Evolutionary conservation across 1,284 basidiomycete species (phyloP), one percentile per base, ranked within the genome.

Genomic region (Hypsizygus ulmarius): DNA sequence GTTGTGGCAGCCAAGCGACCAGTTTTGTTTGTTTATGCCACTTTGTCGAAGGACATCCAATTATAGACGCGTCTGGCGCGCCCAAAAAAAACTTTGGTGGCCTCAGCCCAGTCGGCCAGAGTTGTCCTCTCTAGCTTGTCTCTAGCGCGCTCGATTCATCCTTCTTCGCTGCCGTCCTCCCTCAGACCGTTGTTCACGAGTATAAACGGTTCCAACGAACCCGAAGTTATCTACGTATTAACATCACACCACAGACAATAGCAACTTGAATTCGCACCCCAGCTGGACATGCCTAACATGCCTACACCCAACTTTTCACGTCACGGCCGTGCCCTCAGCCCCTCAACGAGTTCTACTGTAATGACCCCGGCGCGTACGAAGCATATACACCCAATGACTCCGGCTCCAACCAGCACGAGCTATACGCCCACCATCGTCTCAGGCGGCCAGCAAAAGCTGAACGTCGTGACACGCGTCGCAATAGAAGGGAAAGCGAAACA

Each of bases 401-500:
- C 54, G 27, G 44, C 52, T 19, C 46, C 49, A 35, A 56, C 58
- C 8, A 58, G 45, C 37, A 64, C 59, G 35, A 65, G 60, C 45
- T 69, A 71, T 47, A 56, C 70, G 6, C 66, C 71, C n/a, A 74
- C 73, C 6, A 45, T 72, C n/a, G 69, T 64, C 0, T 61, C 69
- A 18, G 59, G 55, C 36, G 63, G 65, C 5, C 65, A 70, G 43
- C 68, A 72, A 44, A 82, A 76, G 57, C 58, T 81, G 43, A 87
- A 87, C 59, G 69, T 87, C 14, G 84, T 89, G 3, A 83, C 84
- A 49, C 82, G 84, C 50, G 75, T 89, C 27, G 81, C 79, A 9
- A 78, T 90, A 43, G 84, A 88, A 59, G 87, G 87, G 30, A 83
- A 80, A 63, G 81, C 81, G 21, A 84, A 79, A 63, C 75, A 77